Evolutionary conservation across 768 basidiomycete species (phyloP).

Genomic region (Auricularia cornea): DNA sequence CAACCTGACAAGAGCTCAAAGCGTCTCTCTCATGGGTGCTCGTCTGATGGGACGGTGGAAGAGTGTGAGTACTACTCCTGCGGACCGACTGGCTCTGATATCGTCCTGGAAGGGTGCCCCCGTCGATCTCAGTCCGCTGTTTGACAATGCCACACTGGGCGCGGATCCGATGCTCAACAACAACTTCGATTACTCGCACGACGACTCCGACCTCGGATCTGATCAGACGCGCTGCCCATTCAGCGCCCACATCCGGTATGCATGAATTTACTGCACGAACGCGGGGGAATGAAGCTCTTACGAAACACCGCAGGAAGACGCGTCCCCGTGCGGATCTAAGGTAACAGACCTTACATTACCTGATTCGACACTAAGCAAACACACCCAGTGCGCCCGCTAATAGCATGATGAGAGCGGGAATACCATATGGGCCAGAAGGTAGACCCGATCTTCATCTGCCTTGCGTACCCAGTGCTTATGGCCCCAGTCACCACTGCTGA

Average conservation of each 20-base stretch:
- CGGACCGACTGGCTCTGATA: conserved; percentile 8
- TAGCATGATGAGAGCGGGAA: conserved; percentile 25
- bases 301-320: conserved; percentile 23
- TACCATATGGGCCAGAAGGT: conserved; percentile 29
- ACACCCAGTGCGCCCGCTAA: neutral
- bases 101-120: conserved; percentile 27
- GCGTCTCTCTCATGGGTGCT: conserved; percentile 42
- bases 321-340: conserved; percentile 26
- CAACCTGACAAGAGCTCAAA: conserved; percentile 27
- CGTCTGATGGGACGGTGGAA: conserved; percentile 51
- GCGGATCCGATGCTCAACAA: conserved; percentile 34
- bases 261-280: neutral
- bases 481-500: neutral
- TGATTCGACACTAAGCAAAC: too few relatives aligned
- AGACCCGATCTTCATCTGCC: too few relatives aligned
- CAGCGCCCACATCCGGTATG: conserved; percentile 35
- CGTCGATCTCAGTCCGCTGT: conserved; percentile 35
- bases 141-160: conserved; percentile 33
- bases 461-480: neutral
- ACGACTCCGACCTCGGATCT: conserved; percentile 15
- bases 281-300: neutral
- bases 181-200: conserved; percentile 27
- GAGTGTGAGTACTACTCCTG: conserved; percentile 18
- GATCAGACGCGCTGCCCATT: conserved; percentile 30
- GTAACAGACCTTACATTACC: too few relatives aligned